A percentile compares a stretch with the other conserved stretches of the same genome.
These are phyloP conservation scores for Yamagishiella unicocca DNA, from an alignment of 139 green algal species.

Conservation along the genomic window DNA sequence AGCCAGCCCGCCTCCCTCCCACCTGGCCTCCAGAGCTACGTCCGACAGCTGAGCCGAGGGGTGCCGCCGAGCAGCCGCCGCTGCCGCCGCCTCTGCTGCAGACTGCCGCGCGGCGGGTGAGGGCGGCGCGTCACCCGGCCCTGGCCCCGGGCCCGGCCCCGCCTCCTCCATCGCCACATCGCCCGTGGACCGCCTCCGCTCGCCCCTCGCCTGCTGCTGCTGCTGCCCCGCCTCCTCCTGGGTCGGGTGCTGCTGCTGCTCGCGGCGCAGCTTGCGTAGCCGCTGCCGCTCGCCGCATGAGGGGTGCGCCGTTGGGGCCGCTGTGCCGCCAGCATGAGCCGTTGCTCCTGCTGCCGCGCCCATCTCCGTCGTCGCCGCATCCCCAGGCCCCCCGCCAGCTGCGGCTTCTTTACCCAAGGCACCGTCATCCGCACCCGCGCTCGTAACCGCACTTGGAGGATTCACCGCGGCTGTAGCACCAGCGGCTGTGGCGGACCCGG, in stretches of 20 bases:
- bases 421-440: not conserved
- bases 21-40: conserved; percentile 14
- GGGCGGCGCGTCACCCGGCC: not conserved
- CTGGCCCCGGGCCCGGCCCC: not conserved
- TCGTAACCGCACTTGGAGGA: not conserved
- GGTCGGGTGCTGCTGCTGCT: conserved; percentile 1
- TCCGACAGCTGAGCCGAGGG: not conserved
- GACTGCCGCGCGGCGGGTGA: conserved; percentile 1
- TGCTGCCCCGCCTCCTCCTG: not conserved
- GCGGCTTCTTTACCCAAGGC: not conserved
- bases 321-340: not conserved
- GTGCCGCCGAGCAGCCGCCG: conserved; percentile 25
- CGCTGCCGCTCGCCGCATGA: conserved; percentile 25
- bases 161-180: not conserved
- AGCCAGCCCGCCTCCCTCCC: too few species aligned
- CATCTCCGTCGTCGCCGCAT: not conserved
- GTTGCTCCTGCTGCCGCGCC: not conserved
- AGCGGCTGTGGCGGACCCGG: not conserved
- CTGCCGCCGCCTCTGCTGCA: not conserved
- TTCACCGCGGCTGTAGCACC: not conserved
- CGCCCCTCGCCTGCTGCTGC: not conserved
- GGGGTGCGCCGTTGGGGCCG: not conserved
- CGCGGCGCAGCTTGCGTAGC: conserved; percentile 16
- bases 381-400: not conserved
- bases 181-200: not conserved